phyloP scores from a whole-genome alignment of 2,329 filamentous ascomycete genomes.

The Fusarium sp. region DNA sequence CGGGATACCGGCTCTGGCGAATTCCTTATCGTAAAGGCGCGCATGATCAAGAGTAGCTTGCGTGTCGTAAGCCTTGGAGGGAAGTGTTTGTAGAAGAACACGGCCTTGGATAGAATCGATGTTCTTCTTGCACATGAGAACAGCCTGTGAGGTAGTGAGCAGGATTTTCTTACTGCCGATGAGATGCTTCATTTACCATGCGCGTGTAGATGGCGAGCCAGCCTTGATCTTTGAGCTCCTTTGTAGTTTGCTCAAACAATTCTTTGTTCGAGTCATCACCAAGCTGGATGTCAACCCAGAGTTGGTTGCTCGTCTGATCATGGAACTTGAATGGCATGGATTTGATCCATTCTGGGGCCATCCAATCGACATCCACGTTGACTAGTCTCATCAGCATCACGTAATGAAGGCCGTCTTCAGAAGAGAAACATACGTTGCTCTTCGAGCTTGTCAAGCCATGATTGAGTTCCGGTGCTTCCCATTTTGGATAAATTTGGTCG shows the following conservation, averaged over 20 bases:
- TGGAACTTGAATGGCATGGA: constrained; percentile 55
- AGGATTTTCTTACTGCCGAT: rapidly evolving
- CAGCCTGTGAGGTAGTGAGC: constrained; percentile 45
- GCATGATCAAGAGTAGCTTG: constrained; percentile 57
- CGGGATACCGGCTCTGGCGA: constrained; percentile 54
- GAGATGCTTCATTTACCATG: constrained; percentile 43
- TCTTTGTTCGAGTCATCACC: constrained; percentile 54
- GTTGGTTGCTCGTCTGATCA: constrained; percentile 61
- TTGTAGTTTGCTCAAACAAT: constrained; percentile 52
- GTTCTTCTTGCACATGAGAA: constrained; percentile 57
- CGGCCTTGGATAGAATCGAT: constrained; percentile 57
- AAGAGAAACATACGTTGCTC: constrained; percentile 47
- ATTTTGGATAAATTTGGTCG: constrained; percentile 21
- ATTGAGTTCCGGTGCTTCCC: constrained; percentile 44
- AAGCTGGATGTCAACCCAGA: constrained; percentile 59
- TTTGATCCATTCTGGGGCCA: constrained; percentile 59
- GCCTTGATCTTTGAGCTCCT: constrained; percentile 55
- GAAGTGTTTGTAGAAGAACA: constrained; percentile 58
- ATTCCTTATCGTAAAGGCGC: constrained; percentile 57
- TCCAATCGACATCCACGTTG: constrained; percentile 62
- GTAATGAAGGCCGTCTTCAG: rapidly evolving
- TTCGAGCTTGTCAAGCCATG: constrained; percentile 56
- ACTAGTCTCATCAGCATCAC: constrained; percentile 44
- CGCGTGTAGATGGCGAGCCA: constrained; percentile 61
- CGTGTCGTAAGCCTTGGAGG: constrained; percentile 56